Evolutionary conservation across 2,329 filamentous ascomycete genomes (phyloP), one percentile per base, ranked within the genome.

Genomic region (Chaetomium sp.): DNA sequence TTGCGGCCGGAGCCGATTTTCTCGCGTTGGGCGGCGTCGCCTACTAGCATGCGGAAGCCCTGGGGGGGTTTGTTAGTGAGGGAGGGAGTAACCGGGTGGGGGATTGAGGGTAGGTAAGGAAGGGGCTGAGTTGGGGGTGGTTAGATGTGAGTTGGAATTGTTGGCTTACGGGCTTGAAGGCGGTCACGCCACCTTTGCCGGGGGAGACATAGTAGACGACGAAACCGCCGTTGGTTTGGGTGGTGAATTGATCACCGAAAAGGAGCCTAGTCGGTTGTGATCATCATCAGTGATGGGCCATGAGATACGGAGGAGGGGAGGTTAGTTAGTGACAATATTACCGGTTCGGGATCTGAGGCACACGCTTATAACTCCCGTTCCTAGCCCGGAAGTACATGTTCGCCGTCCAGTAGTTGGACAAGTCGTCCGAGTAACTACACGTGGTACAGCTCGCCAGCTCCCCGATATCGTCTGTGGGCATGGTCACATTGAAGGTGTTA

Each of bases 131-230:
- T 27, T 52, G 34, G 33, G 33, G 52, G 65, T 60, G 74, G 68
- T 82, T 83, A 70, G 81, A 86, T 57, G 74, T 38, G 2, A 8
- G 11, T 8, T 8, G 36, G 36, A 8, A 38, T 8, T 2, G 2
- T 38, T 8, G 36, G 36, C 36, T 8, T 38, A 69, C 78, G 51
- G 73, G 71, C 66, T 74, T 74, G 67, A 76, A 76, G 2, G 74
- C 73, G 3, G 72, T 76, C 50, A 76, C 72, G 53, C 68, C 65
- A 9, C 69, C 68, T 6, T 72, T 72, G 54, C 71, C 67, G 5
- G 68, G 66, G 11, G 66, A 68, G 32, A 76, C 71, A 60, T 77
- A 76, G 67, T 77, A 77, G 2, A 77, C 73, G 1, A 74, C 68
- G 32, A 76, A 68, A 52, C 73, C 73, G 12, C 73, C 73, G 3